phyloP scores from a whole-genome alignment of 495 filamentous ascomycete species.

The Podospora appendiculata region DNA sequence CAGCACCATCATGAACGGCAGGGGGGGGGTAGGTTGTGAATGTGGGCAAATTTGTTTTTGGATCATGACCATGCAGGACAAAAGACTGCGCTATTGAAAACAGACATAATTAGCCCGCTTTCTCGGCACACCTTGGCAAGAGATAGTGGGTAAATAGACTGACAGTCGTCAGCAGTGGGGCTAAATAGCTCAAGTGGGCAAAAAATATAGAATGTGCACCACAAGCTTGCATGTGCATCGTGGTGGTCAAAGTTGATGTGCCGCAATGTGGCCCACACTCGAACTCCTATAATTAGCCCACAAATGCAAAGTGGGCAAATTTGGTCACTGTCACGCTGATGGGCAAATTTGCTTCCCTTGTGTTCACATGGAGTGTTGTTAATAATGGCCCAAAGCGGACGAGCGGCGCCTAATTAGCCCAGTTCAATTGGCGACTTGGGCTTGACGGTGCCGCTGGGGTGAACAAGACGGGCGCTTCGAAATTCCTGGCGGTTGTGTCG shows the following conservation, averaged over 20 bases:
- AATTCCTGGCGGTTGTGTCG: too few species aligned
- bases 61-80: too few species aligned
- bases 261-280: too few species aligned
- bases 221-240: background rate
- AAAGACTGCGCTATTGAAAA: too few species aligned
- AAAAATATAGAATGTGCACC: background rate
- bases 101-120: slow-evolving; percentile 6
- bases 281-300: slow-evolving; percentile 23
- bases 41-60: background rate
- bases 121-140: background rate
- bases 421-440: background rate
- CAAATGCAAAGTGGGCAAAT: slow-evolving; percentile 17
- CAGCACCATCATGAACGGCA: background rate
- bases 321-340: background rate
- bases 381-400: slow-evolving; percentile 11
- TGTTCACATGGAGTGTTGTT: background rate
- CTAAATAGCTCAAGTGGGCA: background rate
- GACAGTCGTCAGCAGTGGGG: slow-evolving; percentile 11
- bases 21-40: too few species aligned
- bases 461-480: too few species aligned
- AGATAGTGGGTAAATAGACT: too few species aligned
- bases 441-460: background rate
- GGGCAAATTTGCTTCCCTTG: background rate
- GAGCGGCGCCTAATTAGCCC: slow-evolving; percentile 26
- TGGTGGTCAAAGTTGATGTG: too few species aligned